Conservation (phyloP, 2,329 filamentous ascomycete genomes). For the Ilyonectria destructans region DNA sequence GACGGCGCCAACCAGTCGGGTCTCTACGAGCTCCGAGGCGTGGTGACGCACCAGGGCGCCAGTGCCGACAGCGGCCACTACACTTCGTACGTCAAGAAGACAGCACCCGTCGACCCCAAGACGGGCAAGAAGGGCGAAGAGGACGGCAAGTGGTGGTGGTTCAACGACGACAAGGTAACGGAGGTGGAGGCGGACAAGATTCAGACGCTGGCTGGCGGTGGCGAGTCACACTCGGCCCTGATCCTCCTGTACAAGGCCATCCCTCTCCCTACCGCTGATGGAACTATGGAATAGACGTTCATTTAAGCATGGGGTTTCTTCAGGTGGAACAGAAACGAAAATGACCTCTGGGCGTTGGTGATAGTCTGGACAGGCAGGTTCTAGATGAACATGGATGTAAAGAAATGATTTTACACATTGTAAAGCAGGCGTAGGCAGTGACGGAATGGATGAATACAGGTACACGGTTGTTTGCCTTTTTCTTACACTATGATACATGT, state of each 20-base stretch:
- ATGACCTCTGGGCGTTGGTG: conserved; percentile 23
- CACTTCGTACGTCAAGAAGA: conserved; percentile 97
- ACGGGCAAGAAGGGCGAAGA: conserved; percentile 86
- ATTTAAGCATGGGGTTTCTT: conserved; percentile 2
- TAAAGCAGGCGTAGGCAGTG: conserved; percentile 41
- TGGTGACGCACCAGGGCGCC: conserved; percentile 96
- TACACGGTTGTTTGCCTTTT: conserved; percentile 26
- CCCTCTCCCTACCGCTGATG: conserved; percentile 74
- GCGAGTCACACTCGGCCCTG: conserved; percentile 87
- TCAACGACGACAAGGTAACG: conserved; percentile 97
- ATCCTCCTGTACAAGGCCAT: conserved; percentile 86
- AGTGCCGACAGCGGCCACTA: conserved; percentile 99
- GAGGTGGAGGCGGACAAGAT: conserved; percentile 96
- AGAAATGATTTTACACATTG: conserved; percentile 28
- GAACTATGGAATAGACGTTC: conserved; percentile 47
- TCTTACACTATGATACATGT: conserved; percentile 36
- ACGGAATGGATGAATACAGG: conserved; percentile 38
- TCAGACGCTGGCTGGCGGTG: conserved; percentile 89
- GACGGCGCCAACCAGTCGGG: conserved; percentile 93
- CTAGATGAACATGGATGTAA: conserved; percentile 25
- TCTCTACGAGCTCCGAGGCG: conserved; percentile 92
- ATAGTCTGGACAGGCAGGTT: conserved; percentile 22
- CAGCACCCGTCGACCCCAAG: conserved; percentile 78
- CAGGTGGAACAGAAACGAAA: conserved; percentile 14
- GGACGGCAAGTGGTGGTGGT: conserved; percentile 99